Evolutionary conservation across 2,329 filamentous ascomycete genomes (phyloP).

Genomic region (Exophiala xenobiotica): DNA sequence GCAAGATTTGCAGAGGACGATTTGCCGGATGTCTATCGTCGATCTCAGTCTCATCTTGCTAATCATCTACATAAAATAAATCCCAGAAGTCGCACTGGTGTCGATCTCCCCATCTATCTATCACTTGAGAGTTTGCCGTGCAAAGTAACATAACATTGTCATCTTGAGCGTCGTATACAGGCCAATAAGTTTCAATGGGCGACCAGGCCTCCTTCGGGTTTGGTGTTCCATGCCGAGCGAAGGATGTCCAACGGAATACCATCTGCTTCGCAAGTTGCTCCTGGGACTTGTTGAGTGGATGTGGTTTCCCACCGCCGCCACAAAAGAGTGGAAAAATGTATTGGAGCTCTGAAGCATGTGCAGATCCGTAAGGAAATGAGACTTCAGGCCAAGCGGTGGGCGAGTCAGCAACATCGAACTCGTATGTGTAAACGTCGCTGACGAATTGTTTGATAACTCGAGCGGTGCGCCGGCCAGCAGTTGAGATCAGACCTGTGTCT

Average conservation of each 20-base stretch:
- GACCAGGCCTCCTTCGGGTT: not conserved
- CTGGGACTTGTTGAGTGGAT: conserved; percentile 2
- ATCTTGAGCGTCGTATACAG: not conserved
- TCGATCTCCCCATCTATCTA: not conserved
- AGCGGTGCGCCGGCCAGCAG: not conserved
- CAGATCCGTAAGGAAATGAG: conserved; percentile 9
- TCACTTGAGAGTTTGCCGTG: not conserved
- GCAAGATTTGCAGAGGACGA: too few species aligned
- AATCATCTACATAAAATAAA: not conserved
- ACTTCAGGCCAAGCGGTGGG: conserved; percentile 3
- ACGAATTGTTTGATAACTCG: not conserved
- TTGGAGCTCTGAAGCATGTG: conserved; percentile 1
- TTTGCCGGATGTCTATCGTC: too few species aligned
- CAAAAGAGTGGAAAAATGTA: conserved; percentile 7
- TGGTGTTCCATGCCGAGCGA: conserved; percentile 3
- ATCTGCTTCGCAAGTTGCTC: conserved; percentile 6
- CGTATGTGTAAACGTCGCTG: not conserved
- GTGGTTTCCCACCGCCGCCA: not conserved
- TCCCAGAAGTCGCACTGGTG: conserved; percentile 3
- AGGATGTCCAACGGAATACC: conserved; percentile 2
- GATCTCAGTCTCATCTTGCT: too few species aligned
- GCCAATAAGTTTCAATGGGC: not conserved
- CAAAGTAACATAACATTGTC: conserved; percentile 1
- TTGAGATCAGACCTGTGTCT: conserved; percentile 3
- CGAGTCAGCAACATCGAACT: conserved; percentile 8